A percentile compares a stretch with the other conserved stretches of the same genome.
Evolutionary conservation across 2,329 filamentous ascomycete genomes (phyloP).

Genomic region (Phaeosphaeriaceae sp.): DNA sequence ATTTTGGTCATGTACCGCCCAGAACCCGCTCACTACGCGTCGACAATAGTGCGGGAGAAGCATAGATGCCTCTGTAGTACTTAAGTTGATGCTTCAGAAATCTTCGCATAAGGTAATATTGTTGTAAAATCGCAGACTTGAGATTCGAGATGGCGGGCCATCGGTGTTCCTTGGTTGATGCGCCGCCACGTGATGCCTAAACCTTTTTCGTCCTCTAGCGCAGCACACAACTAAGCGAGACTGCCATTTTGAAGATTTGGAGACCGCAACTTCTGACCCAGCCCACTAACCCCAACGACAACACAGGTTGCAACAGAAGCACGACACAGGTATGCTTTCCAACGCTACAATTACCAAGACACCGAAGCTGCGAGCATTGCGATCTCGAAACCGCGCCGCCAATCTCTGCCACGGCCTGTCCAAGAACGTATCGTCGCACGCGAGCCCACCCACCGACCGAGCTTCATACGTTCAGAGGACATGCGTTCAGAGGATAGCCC

Average conservation of each 20-base stretch:
- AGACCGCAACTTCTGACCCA: conserved; percentile 19
- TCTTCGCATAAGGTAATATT: no score
- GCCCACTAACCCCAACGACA: conserved; percentile 41
- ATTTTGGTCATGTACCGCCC: no score
- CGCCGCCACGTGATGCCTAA: no score
- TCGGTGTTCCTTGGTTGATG: no score
- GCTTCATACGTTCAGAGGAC: conserved; percentile 18
- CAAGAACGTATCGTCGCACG: conserved; percentile 30
- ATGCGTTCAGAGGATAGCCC: conserved; percentile 13
- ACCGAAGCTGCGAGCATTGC: conserved; percentile 23
- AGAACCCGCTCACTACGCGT: no score
- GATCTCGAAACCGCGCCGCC: conserved; percentile 17
- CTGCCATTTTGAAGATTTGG: background rate
- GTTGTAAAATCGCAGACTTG: no score
- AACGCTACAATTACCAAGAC: conserved; percentile 12
- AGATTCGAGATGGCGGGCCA: no score
- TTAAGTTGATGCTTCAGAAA: no score
- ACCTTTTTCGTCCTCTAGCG: no score
- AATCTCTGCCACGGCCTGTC: conserved; percentile 12
- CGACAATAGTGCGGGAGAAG: no score
- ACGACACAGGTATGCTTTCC: conserved; percentile 42
- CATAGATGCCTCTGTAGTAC: no score
- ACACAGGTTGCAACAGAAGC: conserved; percentile 47
- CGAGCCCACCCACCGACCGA: conserved; percentile 21
- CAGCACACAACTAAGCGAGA: no score